These are phyloP conservation scores for Myxozyma nipponensis DNA, from an alignment of 805 yeast genomes.

Conservation along the genomic window DNA sequence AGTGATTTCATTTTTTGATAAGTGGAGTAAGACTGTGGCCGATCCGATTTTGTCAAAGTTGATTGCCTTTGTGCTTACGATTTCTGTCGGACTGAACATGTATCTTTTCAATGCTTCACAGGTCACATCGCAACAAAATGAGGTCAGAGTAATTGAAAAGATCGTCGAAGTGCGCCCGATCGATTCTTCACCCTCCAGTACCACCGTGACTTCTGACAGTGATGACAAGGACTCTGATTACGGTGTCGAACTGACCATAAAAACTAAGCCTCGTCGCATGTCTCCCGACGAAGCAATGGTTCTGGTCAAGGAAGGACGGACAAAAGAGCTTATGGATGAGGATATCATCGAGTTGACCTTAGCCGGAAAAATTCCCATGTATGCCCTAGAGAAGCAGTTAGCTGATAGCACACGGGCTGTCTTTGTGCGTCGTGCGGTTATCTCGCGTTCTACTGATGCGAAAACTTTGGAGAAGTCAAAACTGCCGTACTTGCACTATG, in stretches of 20 bases:
- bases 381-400: conserved; percentile 90
- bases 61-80: conserved; percentile 63
- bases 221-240: conserved; percentile 36
- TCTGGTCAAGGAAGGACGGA: conserved; percentile 65
- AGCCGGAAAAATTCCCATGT: conserved; percentile 78
- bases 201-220: conserved; percentile 30
- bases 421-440: conserved; percentile 84
- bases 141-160: conserved; percentile 35
- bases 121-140: conserved; percentile 24
- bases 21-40: conserved; percentile 63
- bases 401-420: conserved; percentile 91
- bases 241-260: conserved; percentile 34
- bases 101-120: conserved; percentile 81
- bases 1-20: conserved; percentile 48
- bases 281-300: conserved; percentile 58
- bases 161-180: conserved; percentile 36
- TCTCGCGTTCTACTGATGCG: conserved; percentile 75
- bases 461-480: conserved; percentile 68
- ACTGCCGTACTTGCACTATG: conserved; percentile 79
- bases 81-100: conserved; percentile 75
- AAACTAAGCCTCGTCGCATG: conserved; percentile 27
- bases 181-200: conserved; percentile 20
- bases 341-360: conserved; percentile 71
- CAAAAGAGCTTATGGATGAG: conserved; percentile 60
- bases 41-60: conserved; percentile 79